Evolutionary conservation across 495 filamentous ascomycete genomes (phyloP), one percentile per base, ranked within the genome.

Genomic region (Aspergillus bridgeri): DNA sequence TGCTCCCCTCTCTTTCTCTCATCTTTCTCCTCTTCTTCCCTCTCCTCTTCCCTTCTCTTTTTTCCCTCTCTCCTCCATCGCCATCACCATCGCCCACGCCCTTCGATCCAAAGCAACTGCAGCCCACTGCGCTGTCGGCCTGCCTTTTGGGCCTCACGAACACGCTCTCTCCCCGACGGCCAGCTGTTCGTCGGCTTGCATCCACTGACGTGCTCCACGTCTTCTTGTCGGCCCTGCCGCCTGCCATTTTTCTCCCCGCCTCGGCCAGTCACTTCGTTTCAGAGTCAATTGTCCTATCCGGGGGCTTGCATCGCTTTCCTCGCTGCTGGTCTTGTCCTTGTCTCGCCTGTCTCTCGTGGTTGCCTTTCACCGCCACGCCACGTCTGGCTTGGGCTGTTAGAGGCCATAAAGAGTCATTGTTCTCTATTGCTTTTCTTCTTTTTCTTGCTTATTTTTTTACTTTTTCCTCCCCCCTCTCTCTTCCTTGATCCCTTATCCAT

Each of bases 171-270:
- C 43, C 5, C 45, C 33, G 48, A 45, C 60, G 51, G 63, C 63
- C 57, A 67, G 49, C 53, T 61, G 64, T 64, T 57, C 52, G 60
- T 42, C 27, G 58, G 33, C 33, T 11, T 42, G 58, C 60, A 53
- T 60, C 48, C 60, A 58, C 64, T 60, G 58, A 49, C 55, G 51
- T 53, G 62, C 58, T 66, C 60, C 64, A 66, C 64, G 64, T 66
- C 61, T 66, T 61, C 49, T 56, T 59, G 56, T n/a, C 59, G 59
- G 56, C 62, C 58, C 58, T 62, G 58, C 59, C 51, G 59, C 54
- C 60, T 44, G 43, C 42, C n/a, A 53, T 48, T 53, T 13, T 53
- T 25, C 51, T 56, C 50, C 44, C 42, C 29, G 21, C 51, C 51
- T 25, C 58, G 48, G 42, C 54, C 58, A 56, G 42, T 56, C 58